phyloP scores from a whole-genome alignment of 805 yeast genomes.

The Schwanniomyces vanrijiae region DNA sequence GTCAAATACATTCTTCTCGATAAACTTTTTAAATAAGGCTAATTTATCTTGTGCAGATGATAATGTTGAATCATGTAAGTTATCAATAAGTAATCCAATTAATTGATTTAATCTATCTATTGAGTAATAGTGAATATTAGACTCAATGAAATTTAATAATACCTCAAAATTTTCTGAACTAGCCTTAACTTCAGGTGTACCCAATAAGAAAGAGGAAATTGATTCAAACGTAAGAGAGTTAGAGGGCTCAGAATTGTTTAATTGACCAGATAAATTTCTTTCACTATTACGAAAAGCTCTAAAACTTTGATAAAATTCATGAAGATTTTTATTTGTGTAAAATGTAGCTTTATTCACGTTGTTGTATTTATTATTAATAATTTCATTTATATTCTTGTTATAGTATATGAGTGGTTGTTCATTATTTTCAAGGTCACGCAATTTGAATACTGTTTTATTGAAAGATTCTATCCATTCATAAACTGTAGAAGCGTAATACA shows the following conservation, averaged over 20 bases:
- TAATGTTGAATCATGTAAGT: conserved; percentile 11
- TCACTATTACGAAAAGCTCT: conserved; percentile 16
- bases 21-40: conserved; percentile 9
- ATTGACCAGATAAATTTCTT: conserved; percentile 11
- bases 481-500: conserved; percentile 28
- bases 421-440: conserved; percentile 14
- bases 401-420: conserved; percentile 12
- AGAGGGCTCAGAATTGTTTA: conserved; percentile 8
- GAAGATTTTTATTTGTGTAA: conserved; percentile 5
- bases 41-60: conserved; percentile 8
- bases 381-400: conserved; percentile 5
- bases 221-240: conserved; percentile 12
- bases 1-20: conserved; percentile 8
- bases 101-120: conserved; percentile 11
- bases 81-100: conserved; percentile 11
- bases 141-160: conserved; percentile 11
- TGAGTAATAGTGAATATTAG: conserved; percentile 11
- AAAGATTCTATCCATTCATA: conserved; percentile 30
- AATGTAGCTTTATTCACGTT: conserved; percentile 2
- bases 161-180: conserved; percentile 8
- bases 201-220: conserved; percentile 8
- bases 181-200: conserved; percentile 3
- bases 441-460: conserved; percentile 15
- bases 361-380: not conserved
- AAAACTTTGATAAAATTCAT: conserved; percentile 11